A percentile compares a stretch with the other conserved stretches of the same genome.
These are phyloP conservation scores for Chalciporus chontae DNA, from an alignment of 768 basidiomycete genomes.

Conservation along the genomic window DNA sequence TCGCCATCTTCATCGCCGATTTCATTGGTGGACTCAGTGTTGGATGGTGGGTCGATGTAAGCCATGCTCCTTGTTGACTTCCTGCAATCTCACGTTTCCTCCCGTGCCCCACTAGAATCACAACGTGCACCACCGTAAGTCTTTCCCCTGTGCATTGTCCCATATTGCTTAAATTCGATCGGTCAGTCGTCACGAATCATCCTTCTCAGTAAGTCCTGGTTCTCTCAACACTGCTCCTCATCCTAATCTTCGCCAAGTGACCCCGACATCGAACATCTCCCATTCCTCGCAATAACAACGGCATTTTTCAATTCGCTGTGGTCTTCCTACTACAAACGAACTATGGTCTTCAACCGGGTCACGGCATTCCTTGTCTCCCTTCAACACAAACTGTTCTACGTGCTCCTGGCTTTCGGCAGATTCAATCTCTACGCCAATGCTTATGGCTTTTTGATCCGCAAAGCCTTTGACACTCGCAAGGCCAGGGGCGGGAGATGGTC, in stretches of 20 bases:
- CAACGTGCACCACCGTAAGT: conserved; percentile 92
- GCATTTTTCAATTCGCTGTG: conserved; percentile 82
- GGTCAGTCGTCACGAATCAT: conserved; percentile 90
- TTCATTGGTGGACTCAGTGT: conserved; percentile 91
- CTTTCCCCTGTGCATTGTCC: neutral
- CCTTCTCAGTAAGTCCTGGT: conserved; percentile 74
- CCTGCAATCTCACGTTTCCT: conserved; percentile 4
- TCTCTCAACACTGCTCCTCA: neutral
- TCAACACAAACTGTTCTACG: conserved; percentile 92
- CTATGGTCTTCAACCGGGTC: conserved; percentile 74
- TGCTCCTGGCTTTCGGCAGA: conserved; percentile 84
- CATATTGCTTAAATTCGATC: conserved; percentile 3
- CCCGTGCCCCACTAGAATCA: conserved; percentile 59
- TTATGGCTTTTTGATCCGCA: conserved; percentile 69
- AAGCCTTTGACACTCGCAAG: conserved; percentile 59
- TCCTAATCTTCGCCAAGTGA: conserved; percentile 45
- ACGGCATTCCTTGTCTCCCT: conserved; percentile 61
- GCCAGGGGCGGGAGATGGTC: conserved; percentile 73
- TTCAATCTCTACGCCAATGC: conserved; percentile 94
- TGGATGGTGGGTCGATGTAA: conserved; percentile 96
- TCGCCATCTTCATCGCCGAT: conserved; percentile 78
- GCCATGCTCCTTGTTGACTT: conserved; percentile 33
- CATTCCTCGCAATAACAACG: conserved; percentile 92
- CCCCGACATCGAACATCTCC: conserved; percentile 83
- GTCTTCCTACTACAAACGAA: conserved; percentile 92